Conservation (phyloP, 805 yeast genomes). For the Teunomyces kruisii region DNA sequence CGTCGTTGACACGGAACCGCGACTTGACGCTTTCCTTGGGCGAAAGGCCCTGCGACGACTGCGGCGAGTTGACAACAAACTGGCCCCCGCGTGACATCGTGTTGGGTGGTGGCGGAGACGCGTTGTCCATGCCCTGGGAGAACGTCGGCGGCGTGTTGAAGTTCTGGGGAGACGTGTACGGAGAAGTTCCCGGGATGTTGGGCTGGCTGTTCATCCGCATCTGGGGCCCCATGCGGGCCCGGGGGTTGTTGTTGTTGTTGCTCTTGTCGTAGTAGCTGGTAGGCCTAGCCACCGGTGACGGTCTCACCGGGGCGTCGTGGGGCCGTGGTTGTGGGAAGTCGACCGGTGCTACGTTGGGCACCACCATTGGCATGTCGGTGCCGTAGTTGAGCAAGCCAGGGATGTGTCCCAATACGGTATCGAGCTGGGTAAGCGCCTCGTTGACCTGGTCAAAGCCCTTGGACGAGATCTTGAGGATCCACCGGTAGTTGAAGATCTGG, state of each 20-base stretch:
- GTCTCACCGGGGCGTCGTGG: not conserved
- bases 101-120: conserved; percentile 4
- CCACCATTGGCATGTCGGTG: conserved; percentile 35
- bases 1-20: no score
- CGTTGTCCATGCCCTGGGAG: conserved; percentile 4
- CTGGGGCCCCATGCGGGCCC: conserved; percentile 4
- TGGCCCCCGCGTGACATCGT: conserved; percentile 18
- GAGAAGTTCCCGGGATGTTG: conserved; percentile 8
- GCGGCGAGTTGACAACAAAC: conserved; percentile 23
- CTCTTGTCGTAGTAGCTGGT: not conserved
- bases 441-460: conserved; percentile 76
- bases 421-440: conserved; percentile 70
- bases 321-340: conserved; percentile 14
- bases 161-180: conserved; percentile 21
- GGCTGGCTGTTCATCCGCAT: conserved; percentile 4
- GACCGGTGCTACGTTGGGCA: conserved; percentile 32
- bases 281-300: no score
- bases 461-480: conserved; percentile 72
- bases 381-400: conserved; percentile 60
- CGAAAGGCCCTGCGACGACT: conserved; percentile 27
- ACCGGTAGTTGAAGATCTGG: conserved; percentile 71
- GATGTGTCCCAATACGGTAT: conserved; percentile 68
- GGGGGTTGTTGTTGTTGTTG: not conserved
- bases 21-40: conserved; percentile 27
- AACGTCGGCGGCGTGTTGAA: conserved; percentile 13